phyloP scores from a whole-genome alignment of 106 monocot genomes.

The Ottelia alismoides region DNA sequence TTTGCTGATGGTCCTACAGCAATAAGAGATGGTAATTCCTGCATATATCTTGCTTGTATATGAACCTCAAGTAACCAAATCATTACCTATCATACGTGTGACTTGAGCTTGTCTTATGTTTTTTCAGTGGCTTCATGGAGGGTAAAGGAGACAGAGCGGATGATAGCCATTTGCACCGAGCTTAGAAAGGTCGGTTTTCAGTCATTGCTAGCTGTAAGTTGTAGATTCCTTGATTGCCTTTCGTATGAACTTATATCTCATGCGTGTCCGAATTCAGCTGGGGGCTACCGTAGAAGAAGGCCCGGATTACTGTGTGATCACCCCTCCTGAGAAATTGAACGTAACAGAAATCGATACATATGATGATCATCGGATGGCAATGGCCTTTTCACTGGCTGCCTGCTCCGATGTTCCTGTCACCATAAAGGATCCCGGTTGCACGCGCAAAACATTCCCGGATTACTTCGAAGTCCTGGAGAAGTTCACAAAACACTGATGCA shows the following conservation, averaged over 20 bases:
- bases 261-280: too few relatives aligned
- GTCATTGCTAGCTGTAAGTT: not conserved
- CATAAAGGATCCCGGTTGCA: slow-evolving; percentile 76
- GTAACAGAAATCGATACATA: slow-evolving; percentile 68
- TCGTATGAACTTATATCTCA: too few relatives aligned
- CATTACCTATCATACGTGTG: too few relatives aligned
- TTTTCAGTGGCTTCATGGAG: slow-evolving; percentile 96
- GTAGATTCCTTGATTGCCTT: too few relatives aligned
- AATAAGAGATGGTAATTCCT: slow-evolving; percentile 92
- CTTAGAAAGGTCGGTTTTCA: slow-evolving; percentile 89
- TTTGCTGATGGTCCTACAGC: slow-evolving; percentile 94
- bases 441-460: slow-evolving; percentile 84
- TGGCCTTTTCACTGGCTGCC: slow-evolving; percentile 90
- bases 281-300: slow-evolving; percentile 87
- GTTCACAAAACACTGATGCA: slow-evolving; percentile 44
- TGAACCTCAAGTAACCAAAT: too few relatives aligned
- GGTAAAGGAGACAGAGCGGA: slow-evolving; percentile 97
- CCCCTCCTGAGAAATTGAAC: slow-evolving; percentile 65
- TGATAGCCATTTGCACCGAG: slow-evolving; percentile 97
- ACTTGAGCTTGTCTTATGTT: too few relatives aligned
- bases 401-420: slow-evolving; percentile 77
- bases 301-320: slow-evolving; percentile 76
- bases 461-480: slow-evolving; percentile 70
- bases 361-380: slow-evolving; percentile 92
- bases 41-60: too few relatives aligned